These are phyloP conservation scores for Neospermospora avenae DNA, from an alignment of 2,329 filamentous ascomycete genomes.

Conservation along the genomic window DNA sequence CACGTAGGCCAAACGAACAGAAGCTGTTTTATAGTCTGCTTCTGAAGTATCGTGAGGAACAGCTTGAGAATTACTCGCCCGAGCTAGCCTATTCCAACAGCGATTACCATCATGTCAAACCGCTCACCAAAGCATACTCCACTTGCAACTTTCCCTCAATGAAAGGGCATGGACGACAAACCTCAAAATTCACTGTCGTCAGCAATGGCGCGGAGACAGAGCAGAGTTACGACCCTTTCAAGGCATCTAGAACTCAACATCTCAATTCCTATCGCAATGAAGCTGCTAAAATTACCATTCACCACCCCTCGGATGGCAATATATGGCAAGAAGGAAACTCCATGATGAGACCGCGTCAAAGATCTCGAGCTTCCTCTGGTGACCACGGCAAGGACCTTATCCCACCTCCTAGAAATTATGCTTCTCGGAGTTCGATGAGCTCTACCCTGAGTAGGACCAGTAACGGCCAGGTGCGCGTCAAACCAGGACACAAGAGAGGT, in stretches of 20 bases:
- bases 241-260: constrained; percentile 51
- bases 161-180: constrained; percentile 49
- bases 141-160: constrained; percentile 56
- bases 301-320: constrained; percentile 24
- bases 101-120: constrained; percentile 80
- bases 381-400: neutral
- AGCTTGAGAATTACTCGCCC: constrained; percentile 82
- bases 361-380: constrained; percentile 7
- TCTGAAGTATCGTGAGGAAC: constrained; percentile 75
- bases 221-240: constrained; percentile 81
- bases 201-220: constrained; percentile 55
- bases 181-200: constrained; percentile 63
- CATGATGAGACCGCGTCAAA: neutral
- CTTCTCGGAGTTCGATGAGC: constrained; percentile 46
- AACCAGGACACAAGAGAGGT: constrained; percentile 55
- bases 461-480: constrained; percentile 38
- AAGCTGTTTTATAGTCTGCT: constrained; percentile 91
- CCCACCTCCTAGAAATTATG: constrained; percentile 32
- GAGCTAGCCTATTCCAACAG: constrained; percentile 81
- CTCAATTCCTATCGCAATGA: constrained; percentile 43
- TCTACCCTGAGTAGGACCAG: constrained; percentile 40
- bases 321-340: constrained; percentile 11
- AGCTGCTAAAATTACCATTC: constrained; percentile 31
- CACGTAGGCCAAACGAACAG: constrained; percentile 73
- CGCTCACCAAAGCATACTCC: constrained; percentile 58